Evolutionary conservation across 345 rosid genomes (phyloP), one percentile per base, ranked within the genome.

Genomic region (Ailanthus altissimus): DNA sequence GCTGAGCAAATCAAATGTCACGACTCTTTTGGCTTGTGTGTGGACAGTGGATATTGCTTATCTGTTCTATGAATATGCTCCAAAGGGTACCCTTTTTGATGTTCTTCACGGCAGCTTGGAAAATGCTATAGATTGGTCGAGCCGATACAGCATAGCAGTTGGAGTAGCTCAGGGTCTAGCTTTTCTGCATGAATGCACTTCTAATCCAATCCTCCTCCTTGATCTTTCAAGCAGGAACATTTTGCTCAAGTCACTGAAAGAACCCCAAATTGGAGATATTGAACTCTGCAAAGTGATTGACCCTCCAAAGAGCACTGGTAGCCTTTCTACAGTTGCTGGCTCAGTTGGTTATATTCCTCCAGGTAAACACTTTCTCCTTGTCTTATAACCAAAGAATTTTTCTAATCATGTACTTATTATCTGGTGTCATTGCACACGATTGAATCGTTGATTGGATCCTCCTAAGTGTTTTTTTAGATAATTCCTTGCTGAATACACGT

Each of bases 321-420:
- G 97, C 90, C 90, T 92, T 79, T 92, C 97, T 0, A 83, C 91
- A 3, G 89, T 92, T 81, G 94, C 97, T 70, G 98, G 98, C 45
- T 90, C 98, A 63, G 89, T 92, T 2, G 97, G 97, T 76, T 92
- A 89, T 80, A 82, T 92, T 73, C 93, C 97, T 81, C 98, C 97
- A 83, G 98, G 97, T 90, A 53, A 72, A 42, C 77, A 49, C 43
- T 71, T 67, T 16, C 25, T 42, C 45, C 81, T 54, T 23, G 21
- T 38, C 53, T 63, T 62, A n/a, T 62, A n/a, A 57, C 16, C 2
- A n/a, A n/a, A 51, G 28, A 70, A 32, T 1, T 32, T 32, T 32
- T 32, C 38, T 32, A 32, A 32, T 15, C 73, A 26, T 32, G 50
- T 16, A 26, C 54, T 23, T 67, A 11, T 20, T 10, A 53, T 32